Base-by-base conservation (phyloP, 768 basidiomycete genomes). In the Mycena belliarum region DNA sequence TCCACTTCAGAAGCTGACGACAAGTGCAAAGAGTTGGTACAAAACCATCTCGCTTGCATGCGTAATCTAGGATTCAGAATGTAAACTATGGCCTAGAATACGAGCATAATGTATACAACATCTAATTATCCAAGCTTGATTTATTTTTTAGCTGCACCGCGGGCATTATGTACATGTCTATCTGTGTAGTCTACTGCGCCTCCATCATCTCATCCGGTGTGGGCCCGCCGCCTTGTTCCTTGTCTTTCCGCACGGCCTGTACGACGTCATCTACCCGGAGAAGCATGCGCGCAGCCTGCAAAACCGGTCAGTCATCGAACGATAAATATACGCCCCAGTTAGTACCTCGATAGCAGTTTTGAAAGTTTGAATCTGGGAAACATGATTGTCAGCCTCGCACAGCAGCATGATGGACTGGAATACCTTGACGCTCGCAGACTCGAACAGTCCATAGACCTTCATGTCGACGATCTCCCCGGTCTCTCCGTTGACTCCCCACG, bases 391-490 rank as follows among this genome's bases (percentile, higher is more conserved):
- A 46, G 20, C 4, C 15, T 16, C 44, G 45, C 29, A 10, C 1
- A 23, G 32, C 2, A 16, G 21, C 18, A 6, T 4, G 10, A 28
- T 2, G 9, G 25, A n/a, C 6, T 12, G n/a, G 57, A 69, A 23
- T 57, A 88, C 86, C 81, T 98, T 98, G 69, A 99, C 96, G 63
- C 93, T 94, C 6, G 96, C 95, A 33, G 91, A 93, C 76, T 99
- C 97, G 64, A 93, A 93, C 58, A 99, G 75, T 1, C 95, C 95
- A 71, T 98, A 97, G 44, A 77, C 74, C 70, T 93, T 95, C 96
- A 98, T 98, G 70, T 98, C 93, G 40, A 91, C 91, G 38, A 95
- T 87, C 75, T 95, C 96, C 24, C 97, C 97, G 8, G 91, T 95
- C 67, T 98, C 91, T 23, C 96, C 97, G 64, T 98, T 88, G 37